Evolutionary conservation across 345 rosid species (phyloP), one percentile per base, ranked within the genome.

Genomic region (Anacardium occidentale): DNA sequence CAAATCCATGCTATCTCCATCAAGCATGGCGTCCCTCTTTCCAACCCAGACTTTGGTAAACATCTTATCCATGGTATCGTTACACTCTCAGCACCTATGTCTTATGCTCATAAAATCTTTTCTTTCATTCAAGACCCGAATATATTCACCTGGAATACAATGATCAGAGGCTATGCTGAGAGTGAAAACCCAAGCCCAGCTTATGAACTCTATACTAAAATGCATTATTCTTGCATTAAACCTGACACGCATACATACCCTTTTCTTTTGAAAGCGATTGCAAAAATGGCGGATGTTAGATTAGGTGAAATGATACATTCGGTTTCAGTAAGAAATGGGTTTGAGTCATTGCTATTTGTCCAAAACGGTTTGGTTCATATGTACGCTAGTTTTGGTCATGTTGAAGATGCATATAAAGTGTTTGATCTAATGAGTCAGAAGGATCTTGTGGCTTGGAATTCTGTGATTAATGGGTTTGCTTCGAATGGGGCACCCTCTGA

Each of bases 221-320:
- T 94, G 95, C 73, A 66, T 40, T 76, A 53, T 34, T 81, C 78
- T 47, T 75, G 71, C 13, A 72, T 86, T 10, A 68, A 85, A 63
- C 92, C 98, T 3, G 97, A 94, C 68, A 89, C 91, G 7, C 90
- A 94, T 68, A 94, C 98, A 1, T 94, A 84, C 68, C 98, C 98
- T 68, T 94, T 90, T 73, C 83, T 91, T 77, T 79, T 94, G 6
- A 94, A 94, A 66, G 91, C 93, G 7, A 78, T 89, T 50, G 77
- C 94, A 52, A 91, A 86, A 81, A 29, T 79, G 66, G 85, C 80
- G 45, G 80, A 83, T 64, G 72, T 80, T 68, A 77, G 73, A 64
- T 73, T 80, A 21, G 95, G 93, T 6, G 84, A 87, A 67, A 79
- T 3, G 78, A 60, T 88, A 5, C 95, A 93, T 82, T 88, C 89